Conservation (phyloP, 2,329 filamentous ascomycete genomes). For the Paraphaeosphaeria minitans region DNA sequence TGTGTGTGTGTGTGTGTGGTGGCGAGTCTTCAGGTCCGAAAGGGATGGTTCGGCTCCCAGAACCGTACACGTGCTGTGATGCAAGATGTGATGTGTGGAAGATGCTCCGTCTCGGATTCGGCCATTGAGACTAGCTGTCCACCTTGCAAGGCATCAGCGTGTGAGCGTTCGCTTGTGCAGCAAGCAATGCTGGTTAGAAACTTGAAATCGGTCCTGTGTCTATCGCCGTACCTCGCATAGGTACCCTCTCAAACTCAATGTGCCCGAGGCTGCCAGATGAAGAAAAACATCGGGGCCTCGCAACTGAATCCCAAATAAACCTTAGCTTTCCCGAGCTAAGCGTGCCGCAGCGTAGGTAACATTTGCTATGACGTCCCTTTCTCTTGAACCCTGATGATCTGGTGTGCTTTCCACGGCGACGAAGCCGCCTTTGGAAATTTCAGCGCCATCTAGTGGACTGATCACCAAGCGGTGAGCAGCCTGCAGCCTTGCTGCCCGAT, state of each 20-base stretch:
- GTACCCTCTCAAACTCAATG: background rate
- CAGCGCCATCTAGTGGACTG: background rate
- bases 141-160: no score
- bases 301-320: background rate
- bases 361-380: background rate
- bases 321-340: slow-evolving; percentile 5
- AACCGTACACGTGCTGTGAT: background rate
- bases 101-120: background rate
- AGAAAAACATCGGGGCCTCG: background rate
- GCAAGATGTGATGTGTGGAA: background rate
- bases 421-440: background rate
- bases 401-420: background rate
- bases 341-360: background rate
- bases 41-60: background rate
- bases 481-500: slow-evolving; percentile 10
- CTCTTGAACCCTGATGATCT: background rate
- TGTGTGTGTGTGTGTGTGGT: no score
- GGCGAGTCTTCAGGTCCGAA: background rate
- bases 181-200: background rate
- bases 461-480: slow-evolving; percentile 1
- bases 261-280: background rate
- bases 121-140: background rate
- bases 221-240: background rate
- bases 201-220: background rate
- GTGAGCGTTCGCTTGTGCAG: background rate